A percentile compares a stretch with the other conserved stretches of the same genome.
Conservation (phyloP, 768 basidiomycete genomes). For the Psilocybe cubensis region DNA sequence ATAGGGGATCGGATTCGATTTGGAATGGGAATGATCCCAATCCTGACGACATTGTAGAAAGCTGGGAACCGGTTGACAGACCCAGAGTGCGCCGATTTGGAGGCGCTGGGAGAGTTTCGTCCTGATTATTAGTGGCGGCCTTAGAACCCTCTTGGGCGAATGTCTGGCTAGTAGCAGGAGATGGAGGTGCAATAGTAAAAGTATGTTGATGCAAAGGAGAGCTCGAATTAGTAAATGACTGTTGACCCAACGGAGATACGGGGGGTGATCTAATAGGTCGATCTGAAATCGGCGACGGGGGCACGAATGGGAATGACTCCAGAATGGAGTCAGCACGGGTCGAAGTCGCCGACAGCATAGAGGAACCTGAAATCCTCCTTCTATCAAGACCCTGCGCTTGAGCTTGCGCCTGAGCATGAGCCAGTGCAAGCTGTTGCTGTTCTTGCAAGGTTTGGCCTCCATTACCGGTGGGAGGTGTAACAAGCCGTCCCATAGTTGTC, state of each 20-base stretch:
- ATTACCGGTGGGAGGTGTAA: conserved; percentile 44
- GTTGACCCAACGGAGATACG: conserved; percentile 71
- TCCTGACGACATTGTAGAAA: conserved; percentile 80
- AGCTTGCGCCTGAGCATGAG: conserved; percentile 62
- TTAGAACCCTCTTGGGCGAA: conserved; percentile 31
- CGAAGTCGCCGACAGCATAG: conserved; percentile 67
- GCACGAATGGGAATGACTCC: conserved; percentile 88
- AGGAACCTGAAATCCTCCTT: conserved; percentile 62
- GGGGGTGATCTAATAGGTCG: conserved; percentile 76
- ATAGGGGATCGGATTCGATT: conserved; percentile 62
- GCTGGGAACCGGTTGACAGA: conserved; percentile 75
- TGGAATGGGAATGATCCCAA: conserved; percentile 88
- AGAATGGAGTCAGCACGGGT: conserved; percentile 83
- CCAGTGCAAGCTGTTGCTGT: conserved; percentile 68
- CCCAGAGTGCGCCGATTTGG: conserved; percentile 67
- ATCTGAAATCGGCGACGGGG: conserved; percentile 88
- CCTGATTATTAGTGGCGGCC: conserved; percentile 13
- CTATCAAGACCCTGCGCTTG: conserved; percentile 54
- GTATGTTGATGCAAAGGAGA: conserved; percentile 64
- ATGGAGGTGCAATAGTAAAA: conserved; percentile 46
- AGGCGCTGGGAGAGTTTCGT: conserved; percentile 49
- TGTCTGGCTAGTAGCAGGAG: conserved; percentile 60
- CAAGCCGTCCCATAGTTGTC: conserved; percentile 65
- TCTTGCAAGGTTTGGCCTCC: conserved; percentile 51
- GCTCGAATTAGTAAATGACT: conserved; percentile 52